Conservation (phyloP, 129 eudicot species). For the Silybum marianum region DNA sequence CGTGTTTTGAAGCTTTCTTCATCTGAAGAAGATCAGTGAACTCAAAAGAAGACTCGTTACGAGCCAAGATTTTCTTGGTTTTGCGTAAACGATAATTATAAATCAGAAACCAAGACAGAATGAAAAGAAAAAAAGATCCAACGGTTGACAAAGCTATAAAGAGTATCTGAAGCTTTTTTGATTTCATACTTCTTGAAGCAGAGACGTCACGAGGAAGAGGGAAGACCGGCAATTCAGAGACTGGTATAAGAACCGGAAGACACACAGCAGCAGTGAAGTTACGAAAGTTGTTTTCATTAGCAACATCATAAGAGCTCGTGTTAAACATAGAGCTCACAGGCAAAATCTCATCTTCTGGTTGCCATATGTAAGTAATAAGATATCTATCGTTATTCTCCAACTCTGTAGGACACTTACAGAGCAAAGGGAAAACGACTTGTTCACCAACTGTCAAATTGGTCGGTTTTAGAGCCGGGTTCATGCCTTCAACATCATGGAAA, state of each 20-base stretch:
- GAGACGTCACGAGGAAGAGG: constrained; percentile 34
- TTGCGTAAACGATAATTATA: constrained; percentile 25
- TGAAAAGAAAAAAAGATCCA: constrained; percentile 36
- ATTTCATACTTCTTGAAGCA: constrained; percentile 20
- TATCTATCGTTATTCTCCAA: constrained; percentile 31
- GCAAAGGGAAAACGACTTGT: constrained; percentile 59
- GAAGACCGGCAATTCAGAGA: constrained; percentile 44
- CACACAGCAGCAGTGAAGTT: constrained; percentile 61
- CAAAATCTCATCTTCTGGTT: constrained; percentile 58
- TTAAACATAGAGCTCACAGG: constrained; percentile 58
- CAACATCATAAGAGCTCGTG: constrained; percentile 45
- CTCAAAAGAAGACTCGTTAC: constrained; percentile 49
- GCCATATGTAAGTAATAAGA: constrained; percentile 78
- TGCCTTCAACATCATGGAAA: constrained; percentile 46
- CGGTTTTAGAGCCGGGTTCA: constrained; percentile 65
- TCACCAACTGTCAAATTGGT: constrained; percentile 57
- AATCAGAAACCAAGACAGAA: constrained; percentile 34
- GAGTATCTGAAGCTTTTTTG: constrained; percentile 24
- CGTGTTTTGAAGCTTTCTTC: constrained; percentile 40
- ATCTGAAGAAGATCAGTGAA: constrained; percentile 43
- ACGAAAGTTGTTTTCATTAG: constrained; percentile 47
- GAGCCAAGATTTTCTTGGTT: constrained; percentile 38
- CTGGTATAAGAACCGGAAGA: constrained; percentile 71
- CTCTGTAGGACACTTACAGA: constrained; percentile 66
- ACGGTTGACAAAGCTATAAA: constrained; percentile 30